Base-by-base conservation (phyloP, 495 filamentous ascomycete species). In the Penicillium salamii region DNA sequence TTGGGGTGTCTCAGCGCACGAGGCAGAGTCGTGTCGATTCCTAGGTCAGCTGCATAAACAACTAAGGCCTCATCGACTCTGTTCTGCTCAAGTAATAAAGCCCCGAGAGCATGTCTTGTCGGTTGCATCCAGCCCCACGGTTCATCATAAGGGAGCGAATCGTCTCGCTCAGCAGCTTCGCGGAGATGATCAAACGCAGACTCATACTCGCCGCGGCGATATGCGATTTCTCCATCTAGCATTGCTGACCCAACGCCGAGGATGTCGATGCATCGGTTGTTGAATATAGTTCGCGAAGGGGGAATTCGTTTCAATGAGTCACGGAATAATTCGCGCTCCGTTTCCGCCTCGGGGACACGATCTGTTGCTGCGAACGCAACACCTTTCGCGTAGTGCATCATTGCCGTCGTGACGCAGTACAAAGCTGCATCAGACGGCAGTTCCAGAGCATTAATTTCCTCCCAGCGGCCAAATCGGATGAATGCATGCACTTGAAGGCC, bases 61-160 rank as follows among this genome's bases (percentile, higher is more conserved):
- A 61, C 63, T 9, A 72, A 50, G 0, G 84, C 83, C 43, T 85
- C 71, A 21, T 78, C 65, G 7, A 81, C 69, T 1, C 69, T 70
- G 3, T 74, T 77, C 47, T 87, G 84, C 46, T 88, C 85, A 0
- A 83, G 58, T 15, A 84, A 62, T 1, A 88, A 67, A 4, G 84
- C 84, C 0, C 79, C 84, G 34, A 82, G 79, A 3, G 84, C 83
- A 63, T 88, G 85, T 4, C 83, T 67, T 1, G 81, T 75, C 0
- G 85, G 82, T 52, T 83, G 78, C 82, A 86, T 85, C 82, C 82
- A 85, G 2, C 79, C 80, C 83, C 83, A 87, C 0, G 85, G 85
- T 62, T 88, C 85, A 49, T 83, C 78, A 46, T 84, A 88, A 0
- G 76, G 78, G 7, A 88, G 67, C 1, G 58, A 49, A 45, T 84